phyloP scores from a whole-genome alignment of 441 rosid genomes.

The Rhodomyrtus psidioides region DNA sequence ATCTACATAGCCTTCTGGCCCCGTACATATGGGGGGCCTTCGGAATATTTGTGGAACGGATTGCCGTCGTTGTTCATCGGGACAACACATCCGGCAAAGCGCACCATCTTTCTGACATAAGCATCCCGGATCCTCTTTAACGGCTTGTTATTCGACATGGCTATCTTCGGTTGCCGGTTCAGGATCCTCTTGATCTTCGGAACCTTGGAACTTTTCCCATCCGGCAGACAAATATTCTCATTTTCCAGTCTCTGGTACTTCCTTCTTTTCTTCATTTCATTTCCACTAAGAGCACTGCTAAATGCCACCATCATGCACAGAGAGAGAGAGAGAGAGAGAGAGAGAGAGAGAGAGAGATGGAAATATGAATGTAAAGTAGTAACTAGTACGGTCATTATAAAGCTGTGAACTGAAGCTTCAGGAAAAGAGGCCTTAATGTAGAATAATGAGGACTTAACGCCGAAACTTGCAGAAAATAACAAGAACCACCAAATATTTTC shows the following conservation, averaged over 20 bases:
- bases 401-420: not conserved
- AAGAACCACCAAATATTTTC: not conserved
- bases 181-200: not conserved
- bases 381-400: not conserved
- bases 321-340: not conserved
- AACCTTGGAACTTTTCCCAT: not conserved
- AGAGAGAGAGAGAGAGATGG: not conserved
- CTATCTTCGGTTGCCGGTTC: not conserved
- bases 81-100: slow-evolving; percentile 15
- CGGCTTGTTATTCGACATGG: not conserved
- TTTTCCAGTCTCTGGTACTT: not conserved
- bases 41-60: not conserved
- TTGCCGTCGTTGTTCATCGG: slow-evolving; percentile 1
- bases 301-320: not conserved
- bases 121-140: slow-evolving; percentile 17
- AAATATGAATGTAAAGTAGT: not conserved
- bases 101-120: slow-evolving; percentile 22
- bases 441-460: not conserved
- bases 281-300: not conserved
- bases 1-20: not conserved
- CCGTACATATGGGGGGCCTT: not conserved
- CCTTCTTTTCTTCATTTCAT: not conserved
- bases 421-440: not conserved
- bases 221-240: not conserved
- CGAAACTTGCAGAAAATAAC: not conserved